phyloP scores from a whole-genome alignment of 2,329 filamentous ascomycete genomes.

The Pestalotiopsis sp. region DNA sequence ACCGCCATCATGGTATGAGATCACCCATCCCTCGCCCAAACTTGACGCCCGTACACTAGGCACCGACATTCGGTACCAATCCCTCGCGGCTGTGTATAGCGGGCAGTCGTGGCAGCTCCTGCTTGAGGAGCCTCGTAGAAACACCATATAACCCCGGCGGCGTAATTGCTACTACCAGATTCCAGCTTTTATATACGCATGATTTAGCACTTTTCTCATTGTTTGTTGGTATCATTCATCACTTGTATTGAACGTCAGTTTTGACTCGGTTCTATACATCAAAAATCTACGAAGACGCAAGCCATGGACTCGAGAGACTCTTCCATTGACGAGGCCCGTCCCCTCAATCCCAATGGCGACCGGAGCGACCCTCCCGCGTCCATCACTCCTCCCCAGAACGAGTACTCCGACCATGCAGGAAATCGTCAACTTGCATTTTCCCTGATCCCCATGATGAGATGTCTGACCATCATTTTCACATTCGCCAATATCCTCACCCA shows the following conservation, averaged over 20 bases:
- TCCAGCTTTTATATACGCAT: not conserved
- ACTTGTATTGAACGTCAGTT: too few species aligned
- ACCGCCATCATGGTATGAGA: not conserved
- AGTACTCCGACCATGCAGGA: not conserved
- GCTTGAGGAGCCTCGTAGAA: not conserved
- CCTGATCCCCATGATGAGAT: not conserved
- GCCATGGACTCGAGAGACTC: conserved; percentile 2
- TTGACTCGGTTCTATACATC: not conserved
- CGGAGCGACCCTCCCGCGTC: not conserved
- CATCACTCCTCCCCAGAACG: not conserved
- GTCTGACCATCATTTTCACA: not conserved
- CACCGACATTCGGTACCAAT: not conserved
- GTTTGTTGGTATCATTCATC: too few species aligned
- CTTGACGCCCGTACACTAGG: not conserved
- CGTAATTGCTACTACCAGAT: not conserved
- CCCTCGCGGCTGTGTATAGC: not conserved
- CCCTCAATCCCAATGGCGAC: conserved; percentile 6
- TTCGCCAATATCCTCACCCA: conserved; percentile 3
- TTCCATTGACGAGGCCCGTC: conserved; percentile 9
- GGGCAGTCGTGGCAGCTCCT: not conserved
- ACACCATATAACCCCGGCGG: not conserved
- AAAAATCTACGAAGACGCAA: not conserved
- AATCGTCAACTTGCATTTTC: not conserved
- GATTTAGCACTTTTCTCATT: too few species aligned
- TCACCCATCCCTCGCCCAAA: not conserved